These are phyloP conservation scores for Penicillium concentricum DNA, from an alignment of 2,329 filamentous ascomycete genomes.

Conservation along the genomic window DNA sequence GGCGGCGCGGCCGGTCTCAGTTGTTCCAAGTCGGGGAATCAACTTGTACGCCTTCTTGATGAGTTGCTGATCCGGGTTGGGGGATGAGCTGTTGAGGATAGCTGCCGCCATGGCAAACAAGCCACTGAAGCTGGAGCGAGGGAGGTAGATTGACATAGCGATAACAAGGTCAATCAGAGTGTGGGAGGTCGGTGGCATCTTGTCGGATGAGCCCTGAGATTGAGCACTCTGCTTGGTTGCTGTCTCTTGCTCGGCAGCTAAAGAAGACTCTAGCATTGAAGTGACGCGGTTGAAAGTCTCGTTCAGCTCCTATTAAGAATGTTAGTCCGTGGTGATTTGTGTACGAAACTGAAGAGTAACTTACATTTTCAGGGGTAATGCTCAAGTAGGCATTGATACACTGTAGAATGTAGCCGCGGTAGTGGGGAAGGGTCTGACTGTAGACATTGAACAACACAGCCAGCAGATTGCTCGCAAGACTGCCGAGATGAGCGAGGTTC, in stretches of 20 bases:
- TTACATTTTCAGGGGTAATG: conserved; percentile 67
- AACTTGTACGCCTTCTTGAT: conserved; percentile 99
- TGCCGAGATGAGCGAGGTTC: conserved; percentile 78
- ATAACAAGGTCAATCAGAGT: conserved; percentile 97
- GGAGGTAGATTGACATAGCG: conserved; percentile 90
- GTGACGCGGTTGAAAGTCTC: conserved; percentile 88
- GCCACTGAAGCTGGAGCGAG: conserved; percentile 76
- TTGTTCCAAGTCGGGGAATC: conserved; percentile 84
- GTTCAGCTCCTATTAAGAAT: conserved; percentile 62
- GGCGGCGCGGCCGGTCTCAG: conserved; percentile 72
- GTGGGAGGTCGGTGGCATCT: conserved; percentile 87
- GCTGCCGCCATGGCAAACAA: conserved; percentile 85
- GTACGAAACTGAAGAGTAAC: conserved; percentile 7
- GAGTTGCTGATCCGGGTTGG: conserved; percentile 71
- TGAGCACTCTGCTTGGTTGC: conserved; percentile 62
- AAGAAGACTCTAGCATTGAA: conserved; percentile 72
- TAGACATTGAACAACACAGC: conserved; percentile 99
- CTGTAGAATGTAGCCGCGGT: conserved; percentile 83
- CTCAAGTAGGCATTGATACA: conserved; percentile 95
- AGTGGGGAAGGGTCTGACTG: conserved; percentile 90
- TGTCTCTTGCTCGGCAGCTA: conserved; percentile 64
- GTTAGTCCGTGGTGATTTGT: conserved; percentile 12
- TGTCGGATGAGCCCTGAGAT: conserved; percentile 64
- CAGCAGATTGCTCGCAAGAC: conserved; percentile 81
- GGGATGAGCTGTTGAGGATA: conserved; percentile 66